Percentiles rank a stretch among this genome's conserved stretches.
phyloP scores from a whole-genome alignment of 2,329 filamentous ascomycete genomes.

The Diaporthe australafricana region DNA sequence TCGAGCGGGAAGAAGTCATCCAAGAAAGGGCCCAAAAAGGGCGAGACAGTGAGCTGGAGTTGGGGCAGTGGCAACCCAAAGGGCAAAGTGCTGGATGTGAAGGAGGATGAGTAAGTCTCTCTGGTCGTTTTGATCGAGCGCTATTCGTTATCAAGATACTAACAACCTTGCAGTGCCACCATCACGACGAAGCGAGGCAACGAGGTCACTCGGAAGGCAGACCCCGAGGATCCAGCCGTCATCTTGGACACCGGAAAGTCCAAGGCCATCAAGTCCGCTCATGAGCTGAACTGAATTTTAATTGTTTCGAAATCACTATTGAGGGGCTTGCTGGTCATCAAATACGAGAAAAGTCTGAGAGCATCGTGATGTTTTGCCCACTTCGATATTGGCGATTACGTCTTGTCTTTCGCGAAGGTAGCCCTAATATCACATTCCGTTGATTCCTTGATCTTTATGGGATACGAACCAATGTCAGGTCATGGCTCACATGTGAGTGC shows the following conservation, averaged over 20 bases:
- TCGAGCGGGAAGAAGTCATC: conserved; percentile 35
- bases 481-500: too few species aligned
- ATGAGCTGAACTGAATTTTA: conserved; percentile 50
- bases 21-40: conserved; percentile 39
- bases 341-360: too few species aligned
- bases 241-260: conserved; percentile 56
- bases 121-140: background rate
- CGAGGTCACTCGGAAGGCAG: conserved; percentile 53
- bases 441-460: too few species aligned
- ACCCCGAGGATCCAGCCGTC: conserved; percentile 55
- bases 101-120: conserved; percentile 51
- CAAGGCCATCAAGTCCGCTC: conserved; percentile 54
- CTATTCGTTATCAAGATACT: background rate
- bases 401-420: too few species aligned
- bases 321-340: too few species aligned
- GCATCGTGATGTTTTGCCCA: too few species aligned
- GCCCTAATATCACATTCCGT: too few species aligned
- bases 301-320: accelerated
- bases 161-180: conserved; percentile 44
- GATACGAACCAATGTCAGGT: too few species aligned
- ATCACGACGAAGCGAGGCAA: conserved; percentile 57
- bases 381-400: too few species aligned
- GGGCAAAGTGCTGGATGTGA: conserved; percentile 58
- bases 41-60: conserved; percentile 59
- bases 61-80: conserved; percentile 57